phyloP scores from a whole-genome alignment of 176 grass and related monocot species.

The Musa acuminata region DNA sequence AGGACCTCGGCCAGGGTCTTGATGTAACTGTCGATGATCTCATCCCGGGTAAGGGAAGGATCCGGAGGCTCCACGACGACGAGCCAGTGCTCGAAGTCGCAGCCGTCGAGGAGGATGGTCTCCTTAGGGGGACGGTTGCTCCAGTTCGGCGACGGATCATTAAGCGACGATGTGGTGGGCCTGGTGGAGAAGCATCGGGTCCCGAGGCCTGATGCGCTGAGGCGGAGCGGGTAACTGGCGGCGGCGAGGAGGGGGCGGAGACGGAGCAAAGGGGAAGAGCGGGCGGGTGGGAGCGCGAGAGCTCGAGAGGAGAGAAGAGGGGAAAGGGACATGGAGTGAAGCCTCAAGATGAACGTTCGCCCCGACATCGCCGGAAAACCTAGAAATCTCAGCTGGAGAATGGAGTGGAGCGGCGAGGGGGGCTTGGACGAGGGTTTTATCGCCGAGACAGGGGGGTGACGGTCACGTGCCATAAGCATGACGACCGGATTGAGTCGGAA shows the following conservation, averaged over 20 bases:
- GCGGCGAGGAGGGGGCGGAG: slow-evolving; percentile 21
- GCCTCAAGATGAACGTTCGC: neutral
- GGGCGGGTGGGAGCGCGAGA: slow-evolving; percentile 22
- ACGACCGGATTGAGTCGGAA: too few relatives aligned
- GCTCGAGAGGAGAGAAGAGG: neutral
- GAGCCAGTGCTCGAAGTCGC: slow-evolving; percentile 80
- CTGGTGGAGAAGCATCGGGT: slow-evolving; percentile 37
- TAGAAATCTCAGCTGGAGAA: neutral
- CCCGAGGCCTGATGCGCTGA: neutral
- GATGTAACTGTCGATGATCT: slow-evolving; percentile 76
- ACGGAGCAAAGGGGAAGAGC: slow-evolving; percentile 1
- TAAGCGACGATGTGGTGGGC: slow-evolving; percentile 49
- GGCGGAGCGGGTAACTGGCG: slow-evolving; percentile 4
- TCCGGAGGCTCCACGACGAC: slow-evolving; percentile 62
- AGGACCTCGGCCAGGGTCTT: slow-evolving; percentile 57
- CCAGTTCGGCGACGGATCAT: slow-evolving; percentile 63
- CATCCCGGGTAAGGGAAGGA: slow-evolving; percentile 49
- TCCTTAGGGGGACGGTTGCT: slow-evolving; percentile 73
- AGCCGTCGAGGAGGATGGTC: slow-evolving; percentile 65
- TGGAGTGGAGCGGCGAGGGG: neutral
- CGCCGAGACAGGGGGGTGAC: neutral
- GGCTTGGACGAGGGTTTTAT: neutral
- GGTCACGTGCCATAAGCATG: too few relatives aligned
- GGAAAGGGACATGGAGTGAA: neutral
- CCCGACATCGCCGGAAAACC: neutral